These are phyloP conservation scores for Taphrina confusa DNA, from an alignment of 1,139 yeast species.

Conservation along the genomic window DNA sequence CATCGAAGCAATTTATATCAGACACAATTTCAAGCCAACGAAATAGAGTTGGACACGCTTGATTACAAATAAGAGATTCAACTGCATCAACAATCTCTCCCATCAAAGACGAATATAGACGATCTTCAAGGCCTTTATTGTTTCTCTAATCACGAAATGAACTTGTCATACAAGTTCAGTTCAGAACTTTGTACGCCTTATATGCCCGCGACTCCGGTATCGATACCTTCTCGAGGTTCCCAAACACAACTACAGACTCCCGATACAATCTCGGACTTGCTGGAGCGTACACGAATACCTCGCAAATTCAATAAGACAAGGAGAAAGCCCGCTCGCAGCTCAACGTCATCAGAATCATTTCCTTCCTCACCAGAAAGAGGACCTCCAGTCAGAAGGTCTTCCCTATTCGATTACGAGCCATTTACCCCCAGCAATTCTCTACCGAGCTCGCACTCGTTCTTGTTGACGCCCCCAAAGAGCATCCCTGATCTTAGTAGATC, in stretches of 20 bases:
- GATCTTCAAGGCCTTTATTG: no score
- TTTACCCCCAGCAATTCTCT: background rate
- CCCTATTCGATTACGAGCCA: conserved; percentile 10
- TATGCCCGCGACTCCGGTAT: conserved; percentile 14
- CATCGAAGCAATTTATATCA: no score
- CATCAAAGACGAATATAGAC: no score
- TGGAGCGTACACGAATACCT: conserved; percentile 18
- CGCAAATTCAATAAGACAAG: background rate
- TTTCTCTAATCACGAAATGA: no score
- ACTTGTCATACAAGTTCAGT: no score
- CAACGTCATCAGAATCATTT: background rate
- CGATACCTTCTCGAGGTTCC: conserved; percentile 2
- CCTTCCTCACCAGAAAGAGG: background rate
- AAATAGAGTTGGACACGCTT: no score
- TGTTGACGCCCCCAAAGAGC: conserved; percentile 30
- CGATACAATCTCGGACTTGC: background rate
- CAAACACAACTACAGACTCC: background rate
- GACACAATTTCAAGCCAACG: no score
- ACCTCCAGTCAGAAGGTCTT: background rate
- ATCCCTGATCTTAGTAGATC: conserved; percentile 19
- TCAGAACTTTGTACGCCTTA: background rate
- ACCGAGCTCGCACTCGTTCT: conserved; percentile 14
- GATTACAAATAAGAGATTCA: no score
- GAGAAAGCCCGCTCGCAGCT: background rate
- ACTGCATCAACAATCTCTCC: no score